Base-by-base conservation (phyloP, 2,329 filamentous ascomycete species). In the Beauveria asiatica region DNA sequence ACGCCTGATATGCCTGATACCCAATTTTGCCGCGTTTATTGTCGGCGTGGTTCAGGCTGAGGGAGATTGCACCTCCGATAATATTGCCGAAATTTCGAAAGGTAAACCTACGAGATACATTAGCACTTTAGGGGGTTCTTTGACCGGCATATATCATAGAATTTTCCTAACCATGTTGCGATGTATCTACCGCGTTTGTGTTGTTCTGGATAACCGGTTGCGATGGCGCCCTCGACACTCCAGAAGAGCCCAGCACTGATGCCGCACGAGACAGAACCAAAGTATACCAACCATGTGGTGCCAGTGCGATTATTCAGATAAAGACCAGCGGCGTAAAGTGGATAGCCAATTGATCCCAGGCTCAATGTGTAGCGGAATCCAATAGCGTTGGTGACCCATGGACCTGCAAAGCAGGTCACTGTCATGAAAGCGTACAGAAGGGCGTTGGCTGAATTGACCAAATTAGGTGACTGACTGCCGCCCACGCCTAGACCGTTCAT, bases 181-280 rank as follows among this genome's bases (percentile, higher is more conserved):
- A 87, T 72, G 58, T 82, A 82, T 19, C 76, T 76, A 0, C 83
- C 83, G 61, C 81, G 77, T 27, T 85, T 84, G 41, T 78, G 78
- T 0, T 84, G 81, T 63, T 87, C 84, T 0, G 85, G 84, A 64
- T 88, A 88, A 0, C 80, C 77, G 2, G 87, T 76, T 0, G 83
- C 83, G 60, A 88, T 85, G 0, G 86, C 85, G 1, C 82, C 84
- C 73, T 88, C 86, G 0, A 83, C 82, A 71, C 82, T 82, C 86
- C 86, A 89, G 71, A 88, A 88, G 2, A 88, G 75, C 0, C 85
- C 85, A 0, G 85, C 85, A 0, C 80, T 82, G 21, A 87, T 74
- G 19, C 85, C 85, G 67, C 83, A 87, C 1, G 83, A 73, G 0
- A 82, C 83, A 10, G 82, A 83, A 2, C 84, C 85, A 37, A 88